These are phyloP conservation scores for Plectranthus barbatus DNA, from an alignment of 257 asterid genomes.

Conservation along the genomic window DNA sequence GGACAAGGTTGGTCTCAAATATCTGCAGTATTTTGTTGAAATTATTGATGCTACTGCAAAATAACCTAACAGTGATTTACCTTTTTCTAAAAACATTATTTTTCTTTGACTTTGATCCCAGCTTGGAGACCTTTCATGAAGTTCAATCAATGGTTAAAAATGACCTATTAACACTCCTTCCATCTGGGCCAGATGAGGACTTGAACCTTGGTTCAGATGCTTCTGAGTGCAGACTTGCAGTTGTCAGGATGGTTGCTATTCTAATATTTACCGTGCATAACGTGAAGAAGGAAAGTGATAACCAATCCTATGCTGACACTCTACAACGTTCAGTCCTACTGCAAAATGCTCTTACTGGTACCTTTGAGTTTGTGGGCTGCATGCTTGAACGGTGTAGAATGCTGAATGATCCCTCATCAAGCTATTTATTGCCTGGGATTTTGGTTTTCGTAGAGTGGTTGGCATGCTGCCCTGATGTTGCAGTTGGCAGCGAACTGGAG, in stretches of 20 bases:
- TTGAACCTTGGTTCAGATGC: slow-evolving; percentile 51
- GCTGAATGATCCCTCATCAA: slow-evolving; percentile 53
- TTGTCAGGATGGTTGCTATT: slow-evolving; percentile 60
- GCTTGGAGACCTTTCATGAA: slow-evolving; percentile 76
- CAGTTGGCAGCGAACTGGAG: slow-evolving; percentile 49
- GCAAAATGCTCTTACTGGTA: slow-evolving; percentile 60
- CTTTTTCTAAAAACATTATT: neutral
- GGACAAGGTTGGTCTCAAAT: slow-evolving; percentile 57
- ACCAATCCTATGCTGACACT: slow-evolving; percentile 68
- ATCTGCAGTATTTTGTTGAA: neutral
- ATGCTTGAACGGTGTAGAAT: slow-evolving; percentile 54
- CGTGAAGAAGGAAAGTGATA: slow-evolving; percentile 45
- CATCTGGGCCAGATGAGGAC: slow-evolving; percentile 59
- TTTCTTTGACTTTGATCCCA: slow-evolving; percentile 24
- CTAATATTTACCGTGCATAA: slow-evolving; percentile 68
- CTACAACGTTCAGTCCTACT: slow-evolving; percentile 77
- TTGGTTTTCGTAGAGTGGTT: slow-evolving; percentile 81
- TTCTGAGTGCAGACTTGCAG: slow-evolving; percentile 46
- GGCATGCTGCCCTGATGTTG: slow-evolving; percentile 66
- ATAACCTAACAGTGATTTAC: neutral
- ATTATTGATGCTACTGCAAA: neutral
- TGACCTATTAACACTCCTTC: slow-evolving; percentile 53
- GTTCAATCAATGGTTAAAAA: slow-evolving; percentile 44
- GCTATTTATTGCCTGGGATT: slow-evolving; percentile 70
- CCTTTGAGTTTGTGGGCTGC: slow-evolving; percentile 68